Evolutionary conservation across 2,329 filamentous ascomycete species (phyloP).

Genomic region (Ophiostoma piceae): DNA sequence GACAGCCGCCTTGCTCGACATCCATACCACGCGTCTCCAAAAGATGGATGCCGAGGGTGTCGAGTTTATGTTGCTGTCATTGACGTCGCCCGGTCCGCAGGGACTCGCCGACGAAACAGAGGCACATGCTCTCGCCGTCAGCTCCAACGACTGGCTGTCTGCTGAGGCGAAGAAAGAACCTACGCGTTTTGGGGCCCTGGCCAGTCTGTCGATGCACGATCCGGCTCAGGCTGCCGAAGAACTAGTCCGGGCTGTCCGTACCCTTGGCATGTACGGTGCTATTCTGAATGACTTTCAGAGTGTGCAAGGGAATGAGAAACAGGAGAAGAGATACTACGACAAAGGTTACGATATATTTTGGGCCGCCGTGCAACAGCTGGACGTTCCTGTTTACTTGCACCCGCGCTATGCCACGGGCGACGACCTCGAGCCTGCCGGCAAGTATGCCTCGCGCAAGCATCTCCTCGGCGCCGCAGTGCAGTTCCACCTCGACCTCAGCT

Average conservation of each 20-base stretch:
- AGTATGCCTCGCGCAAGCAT: constrained; percentile 34
- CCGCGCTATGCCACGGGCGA: constrained; percentile 33
- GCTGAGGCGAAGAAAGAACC: constrained; percentile 30
- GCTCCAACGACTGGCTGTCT: constrained; percentile 36
- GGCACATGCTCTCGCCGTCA: constrained; percentile 30
- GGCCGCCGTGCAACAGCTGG: constrained; percentile 33
- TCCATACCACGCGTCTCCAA: constrained; percentile 32
- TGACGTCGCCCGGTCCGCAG: constrained; percentile 35
- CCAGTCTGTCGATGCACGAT: constrained; percentile 35
- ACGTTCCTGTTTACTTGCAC: constrained; percentile 36
- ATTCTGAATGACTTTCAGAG: constrained; percentile 36
- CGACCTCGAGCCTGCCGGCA: constrained; percentile 30
- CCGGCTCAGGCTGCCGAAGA: constrained; percentile 32
- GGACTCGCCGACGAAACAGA: constrained; percentile 31
- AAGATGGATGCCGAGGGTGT: constrained; percentile 37
- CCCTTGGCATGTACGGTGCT: constrained; percentile 35
- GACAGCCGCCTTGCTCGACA: constrained; percentile 32
- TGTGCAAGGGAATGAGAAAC: constrained; percentile 2
- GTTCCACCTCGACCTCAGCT: constrained; percentile 42
- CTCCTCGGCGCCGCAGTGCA: constrained; percentile 36
- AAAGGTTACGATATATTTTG: constrained; percentile 34
- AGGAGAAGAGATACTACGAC: constrained; percentile 32
- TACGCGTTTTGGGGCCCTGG: constrained; percentile 34
- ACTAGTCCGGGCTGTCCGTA: constrained; percentile 32
- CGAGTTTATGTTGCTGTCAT: constrained; percentile 36